These are phyloP conservation scores for Luzula sylvatica DNA, from an alignment of 176 grass and related monocot genomes.

Conservation along the genomic window DNA sequence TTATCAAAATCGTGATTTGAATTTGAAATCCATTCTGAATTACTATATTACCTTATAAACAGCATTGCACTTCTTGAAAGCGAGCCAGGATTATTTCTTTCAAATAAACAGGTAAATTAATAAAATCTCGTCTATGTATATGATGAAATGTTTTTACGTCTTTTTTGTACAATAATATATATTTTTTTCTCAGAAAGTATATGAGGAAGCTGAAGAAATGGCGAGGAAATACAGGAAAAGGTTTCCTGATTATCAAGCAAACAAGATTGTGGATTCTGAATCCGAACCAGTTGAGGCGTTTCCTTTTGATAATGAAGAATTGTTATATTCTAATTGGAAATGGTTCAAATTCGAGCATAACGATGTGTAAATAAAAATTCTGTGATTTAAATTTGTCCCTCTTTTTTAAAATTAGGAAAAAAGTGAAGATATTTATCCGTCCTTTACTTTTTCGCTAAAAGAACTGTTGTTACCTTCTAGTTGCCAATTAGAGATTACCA, in stretches of 20 bases:
- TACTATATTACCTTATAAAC: slow-evolving; percentile 18
- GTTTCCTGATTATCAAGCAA: slow-evolving; percentile 30
- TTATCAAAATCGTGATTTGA: neutral
- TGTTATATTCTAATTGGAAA: slow-evolving; percentile 77
- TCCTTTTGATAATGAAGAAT: slow-evolving; percentile 58
- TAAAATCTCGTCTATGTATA: slow-evolving; percentile 4
- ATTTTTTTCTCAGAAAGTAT: slow-evolving; percentile 58
- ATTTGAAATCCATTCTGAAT: slow-evolving; percentile 19
- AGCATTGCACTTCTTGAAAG: slow-evolving; percentile 87
- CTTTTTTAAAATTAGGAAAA: slow-evolving; percentile 20
- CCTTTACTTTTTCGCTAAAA: too few relatives aligned
- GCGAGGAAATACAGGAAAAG: slow-evolving; percentile 44
- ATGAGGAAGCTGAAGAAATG: slow-evolving; percentile 69
- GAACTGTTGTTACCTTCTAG: too few relatives aligned
- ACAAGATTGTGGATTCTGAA: slow-evolving; percentile 15
- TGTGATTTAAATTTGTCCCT: neutral
- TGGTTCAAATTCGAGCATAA: slow-evolving; percentile 70
- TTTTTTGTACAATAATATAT: neutral
- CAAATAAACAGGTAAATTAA: slow-evolving; percentile 50
- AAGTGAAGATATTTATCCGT: too few relatives aligned
- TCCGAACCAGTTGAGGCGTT: slow-evolving; percentile 18
- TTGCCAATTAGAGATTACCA: too few relatives aligned
- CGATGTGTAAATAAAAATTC: neutral
- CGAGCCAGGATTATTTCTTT: slow-evolving; percentile 64
- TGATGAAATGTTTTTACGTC: neutral